Percentiles rank a stretch among this genome's conserved stretches.
Evolutionary conservation across 768 basidiomycete species (phyloP).

Genomic region (Kwoniella dejecticola): DNA sequence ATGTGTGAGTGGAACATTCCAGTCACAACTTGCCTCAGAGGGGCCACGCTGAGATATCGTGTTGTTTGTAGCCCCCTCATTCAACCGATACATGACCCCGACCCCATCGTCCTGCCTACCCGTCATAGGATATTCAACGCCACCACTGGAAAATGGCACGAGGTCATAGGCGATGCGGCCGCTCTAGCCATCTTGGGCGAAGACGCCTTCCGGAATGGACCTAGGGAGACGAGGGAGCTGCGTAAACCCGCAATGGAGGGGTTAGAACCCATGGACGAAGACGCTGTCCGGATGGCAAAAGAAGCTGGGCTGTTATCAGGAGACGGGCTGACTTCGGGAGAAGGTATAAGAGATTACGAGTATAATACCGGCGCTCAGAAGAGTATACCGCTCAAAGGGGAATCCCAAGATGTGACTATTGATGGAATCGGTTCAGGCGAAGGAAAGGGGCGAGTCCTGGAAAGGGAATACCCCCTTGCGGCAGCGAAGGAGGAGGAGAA

Average conservation of each 20-base stretch:
- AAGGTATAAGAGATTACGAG: background rate
- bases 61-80: slow-evolving; percentile 44
- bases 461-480: slow-evolving; percentile 8
- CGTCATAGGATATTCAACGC: slow-evolving; percentile 50
- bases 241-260: slow-evolving; percentile 33
- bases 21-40: background rate
- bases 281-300: slow-evolving; percentile 14
- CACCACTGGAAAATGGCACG: slow-evolving; percentile 47
- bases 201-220: slow-evolving; percentile 39
- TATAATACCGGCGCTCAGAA: background rate
- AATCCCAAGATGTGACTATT: slow-evolving; percentile 1
- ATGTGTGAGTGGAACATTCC: slow-evolving; percentile 39
- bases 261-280: slow-evolving; percentile 18
- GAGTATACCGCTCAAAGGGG: slow-evolving; percentile 5
- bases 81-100: slow-evolving; percentile 51
- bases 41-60: background rate
- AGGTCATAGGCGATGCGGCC: slow-evolving; percentile 51
- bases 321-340: background rate
- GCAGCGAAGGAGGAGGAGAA: background rate
- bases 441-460: slow-evolving; percentile 14
- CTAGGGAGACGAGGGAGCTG: slow-evolving; percentile 28
- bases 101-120: slow-evolving; percentile 45
- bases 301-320: slow-evolving; percentile 11
- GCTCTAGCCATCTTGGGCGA: slow-evolving; percentile 51
- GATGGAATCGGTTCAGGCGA: slow-evolving; percentile 13